These are phyloP conservation scores for Phytophthora fragariae DNA, from an alignment of 352 stramenopile species.

Conservation along the genomic window DNA sequence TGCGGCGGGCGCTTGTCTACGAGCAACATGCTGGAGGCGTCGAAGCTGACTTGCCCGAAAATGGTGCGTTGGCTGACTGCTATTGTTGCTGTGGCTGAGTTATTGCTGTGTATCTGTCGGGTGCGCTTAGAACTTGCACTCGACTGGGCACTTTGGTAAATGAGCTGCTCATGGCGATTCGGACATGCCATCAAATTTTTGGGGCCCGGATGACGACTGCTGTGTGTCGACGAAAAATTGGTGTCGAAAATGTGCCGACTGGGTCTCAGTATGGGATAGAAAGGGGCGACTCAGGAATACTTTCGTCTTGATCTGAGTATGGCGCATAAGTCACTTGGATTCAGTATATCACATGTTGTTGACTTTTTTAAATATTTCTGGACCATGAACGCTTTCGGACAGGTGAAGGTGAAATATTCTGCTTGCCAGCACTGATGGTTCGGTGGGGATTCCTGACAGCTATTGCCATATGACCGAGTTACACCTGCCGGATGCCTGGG, in stretches of 20 bases:
- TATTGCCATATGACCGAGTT: neutral
- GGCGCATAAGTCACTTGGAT: neutral
- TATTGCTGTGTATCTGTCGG: neutral
- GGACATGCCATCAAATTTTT: constrained; percentile 41
- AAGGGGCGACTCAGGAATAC: neutral
- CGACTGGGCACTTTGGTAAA: constrained; percentile 34
- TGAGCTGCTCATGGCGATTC: constrained; percentile 20
- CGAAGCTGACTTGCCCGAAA: constrained; percentile 30
- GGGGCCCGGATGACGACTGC: constrained; percentile 26
- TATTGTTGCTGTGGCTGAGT: neutral
- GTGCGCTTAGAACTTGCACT: constrained; percentile 5
- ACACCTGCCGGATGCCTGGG: neutral
- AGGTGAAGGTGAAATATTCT: neutral
- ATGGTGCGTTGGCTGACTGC: constrained; percentile 19
- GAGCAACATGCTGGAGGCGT: constrained; percentile 43
- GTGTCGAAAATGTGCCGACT: constrained; percentile 2
- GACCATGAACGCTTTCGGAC: too few species aligned
- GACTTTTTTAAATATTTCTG: too few species aligned
- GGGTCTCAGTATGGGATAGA: constrained; percentile 15
- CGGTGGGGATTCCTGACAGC: neutral
- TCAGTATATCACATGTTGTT: neutral
- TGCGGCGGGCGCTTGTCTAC: constrained; percentile 41
- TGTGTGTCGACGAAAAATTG: constrained; percentile 34
- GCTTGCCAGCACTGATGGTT: neutral
- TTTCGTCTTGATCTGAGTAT: neutral